Base-by-base conservation (phyloP, 139 green algal species). In the Chloropicon primus region DNA sequence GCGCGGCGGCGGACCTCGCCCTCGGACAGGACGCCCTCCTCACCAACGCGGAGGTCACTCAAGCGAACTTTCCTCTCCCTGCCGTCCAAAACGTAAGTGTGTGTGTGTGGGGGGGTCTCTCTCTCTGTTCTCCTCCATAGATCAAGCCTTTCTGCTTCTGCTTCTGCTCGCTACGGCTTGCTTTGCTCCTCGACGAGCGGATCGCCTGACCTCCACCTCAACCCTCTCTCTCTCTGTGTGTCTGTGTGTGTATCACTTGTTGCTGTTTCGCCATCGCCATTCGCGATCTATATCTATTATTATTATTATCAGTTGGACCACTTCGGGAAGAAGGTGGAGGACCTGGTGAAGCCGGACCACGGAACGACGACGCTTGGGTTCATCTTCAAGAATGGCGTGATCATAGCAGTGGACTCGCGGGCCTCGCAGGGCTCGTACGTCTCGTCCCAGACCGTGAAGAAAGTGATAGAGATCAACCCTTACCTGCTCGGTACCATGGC, bases 381-480 rank as follows among this genome's bases (percentile, higher is more conserved):
- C 86, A 94, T 99, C 77, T 99, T 98, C 80, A 74, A 98, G 78
- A 80, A 89, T 24, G 96, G 96, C 2, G 89, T 99, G 22, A 95
- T 99, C 81, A 91, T 99, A 27, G 96, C 96, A 22, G 96, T 97
- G 0, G 96, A 99, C 81, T 99, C 96, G 0, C 88, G 96, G 17
- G 96, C 96, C 25, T 96, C 89, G 25, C 93, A 95, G 88, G 96
- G 96, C n/a, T 92, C 91, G 24, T 99, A 99, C 83, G 97, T 99
- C 54, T 97, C 41, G n/a, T 97, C 93, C 0, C 94, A 98, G 78
- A 96, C 93, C 0, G 92, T 97, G 28, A 97, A 98, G 86, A 98
- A 98, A 82, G 94, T 99, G 1, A 98, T 99, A 53, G 94, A 98
- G 84, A 99, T 99, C 86, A 99, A 99, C 83, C 91, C 90, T 5